Evolutionary conservation across 495 filamentous ascomycete species (phyloP).

Genomic region (Gamarada debralockiae): DNA sequence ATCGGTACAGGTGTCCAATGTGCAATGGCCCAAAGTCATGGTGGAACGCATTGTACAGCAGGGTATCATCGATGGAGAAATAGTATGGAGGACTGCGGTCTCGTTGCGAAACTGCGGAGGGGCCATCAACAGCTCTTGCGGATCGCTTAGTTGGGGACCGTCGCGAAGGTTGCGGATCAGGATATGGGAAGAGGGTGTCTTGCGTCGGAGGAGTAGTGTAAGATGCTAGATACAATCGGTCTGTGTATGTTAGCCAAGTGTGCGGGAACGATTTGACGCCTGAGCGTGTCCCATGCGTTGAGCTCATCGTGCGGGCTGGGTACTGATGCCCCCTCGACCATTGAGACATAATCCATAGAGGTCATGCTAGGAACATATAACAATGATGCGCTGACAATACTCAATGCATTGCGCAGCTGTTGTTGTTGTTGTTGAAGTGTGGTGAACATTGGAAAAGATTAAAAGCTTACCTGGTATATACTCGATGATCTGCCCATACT

Average conservation of each 20-base stretch:
- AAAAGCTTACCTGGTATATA: slow-evolving; percentile 52
- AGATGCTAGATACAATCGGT: slow-evolving; percentile 90
- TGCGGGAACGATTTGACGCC: not conserved
- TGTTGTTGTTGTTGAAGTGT: slow-evolving; percentile 1
- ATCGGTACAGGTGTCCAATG: slow-evolving; percentile 94
- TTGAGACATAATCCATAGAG: slow-evolving; percentile 9
- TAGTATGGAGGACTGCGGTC: slow-evolving; percentile 66
- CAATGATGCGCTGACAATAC: slow-evolving; percentile 14
- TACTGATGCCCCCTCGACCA: slow-evolving; percentile 5
- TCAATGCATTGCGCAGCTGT: slow-evolving; percentile 5
- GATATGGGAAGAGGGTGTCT: slow-evolving; percentile 84
- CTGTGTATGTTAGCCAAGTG: slow-evolving; percentile 42
- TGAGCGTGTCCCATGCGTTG: not conserved
- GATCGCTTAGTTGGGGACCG: slow-evolving; percentile 74
- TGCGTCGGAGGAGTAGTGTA: slow-evolving; percentile 79
- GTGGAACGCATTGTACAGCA: slow-evolving; percentile 97
- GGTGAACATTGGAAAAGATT: not conserved
- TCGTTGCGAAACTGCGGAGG: slow-evolving; percentile 34
- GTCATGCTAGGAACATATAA: slow-evolving; percentile 10
- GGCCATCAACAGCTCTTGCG: slow-evolving; percentile 56
- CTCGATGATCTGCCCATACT: slow-evolving; percentile 51
- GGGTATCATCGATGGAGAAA: slow-evolving; percentile 88
- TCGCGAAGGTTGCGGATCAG: slow-evolving; percentile 45
- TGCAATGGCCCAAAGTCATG: slow-evolving; percentile 97
- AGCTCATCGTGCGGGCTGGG: not conserved